Evolutionary conservation across 257 asterid species (phyloP).

Genomic region (Gynochthodes officinalis): DNA sequence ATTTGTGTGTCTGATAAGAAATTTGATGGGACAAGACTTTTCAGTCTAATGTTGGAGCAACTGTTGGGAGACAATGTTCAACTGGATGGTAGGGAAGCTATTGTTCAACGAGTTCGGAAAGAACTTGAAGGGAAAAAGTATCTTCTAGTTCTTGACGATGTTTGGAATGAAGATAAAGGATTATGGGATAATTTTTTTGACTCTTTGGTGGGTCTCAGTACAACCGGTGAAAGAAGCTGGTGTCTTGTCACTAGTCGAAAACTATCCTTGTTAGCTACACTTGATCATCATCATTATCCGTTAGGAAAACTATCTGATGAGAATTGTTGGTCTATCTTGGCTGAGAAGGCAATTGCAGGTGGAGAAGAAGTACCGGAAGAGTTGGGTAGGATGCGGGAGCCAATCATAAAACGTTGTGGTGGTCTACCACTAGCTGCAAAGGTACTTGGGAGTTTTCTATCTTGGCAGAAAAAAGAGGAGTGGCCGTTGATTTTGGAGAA

Average conservation of each 20-base stretch:
- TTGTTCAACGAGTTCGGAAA: background rate
- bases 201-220: background rate
- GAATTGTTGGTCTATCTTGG: conserved; percentile 6
- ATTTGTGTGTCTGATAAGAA: conserved; percentile 17
- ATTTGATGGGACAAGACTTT: conserved; percentile 11
- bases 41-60: conserved; percentile 8
- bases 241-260: conserved; percentile 10
- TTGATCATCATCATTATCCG: background rate
- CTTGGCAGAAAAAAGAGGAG: background rate
- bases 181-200: conserved; percentile 9
- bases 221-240: background rate
- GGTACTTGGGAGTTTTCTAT: conserved; percentile 27
- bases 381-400: background rate
- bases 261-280: background rate
- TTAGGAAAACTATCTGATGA: background rate
- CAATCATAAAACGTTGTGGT: background rate
- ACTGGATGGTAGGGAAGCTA: background rate
- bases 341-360: background rate
- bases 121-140: conserved; percentile 1
- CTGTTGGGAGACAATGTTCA: background rate
- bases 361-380: background rate
- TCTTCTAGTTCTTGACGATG: conserved; percentile 18
- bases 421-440: conserved; percentile 11
- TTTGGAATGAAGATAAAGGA: background rate
- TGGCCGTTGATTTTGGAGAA: conserved; percentile 17